A percentile compares a stretch with the other conserved stretches of the same genome.
Evolutionary conservation across 164 flowering plant genomes (phyloP).

Genomic region (Chimonanthus praecox): DNA sequence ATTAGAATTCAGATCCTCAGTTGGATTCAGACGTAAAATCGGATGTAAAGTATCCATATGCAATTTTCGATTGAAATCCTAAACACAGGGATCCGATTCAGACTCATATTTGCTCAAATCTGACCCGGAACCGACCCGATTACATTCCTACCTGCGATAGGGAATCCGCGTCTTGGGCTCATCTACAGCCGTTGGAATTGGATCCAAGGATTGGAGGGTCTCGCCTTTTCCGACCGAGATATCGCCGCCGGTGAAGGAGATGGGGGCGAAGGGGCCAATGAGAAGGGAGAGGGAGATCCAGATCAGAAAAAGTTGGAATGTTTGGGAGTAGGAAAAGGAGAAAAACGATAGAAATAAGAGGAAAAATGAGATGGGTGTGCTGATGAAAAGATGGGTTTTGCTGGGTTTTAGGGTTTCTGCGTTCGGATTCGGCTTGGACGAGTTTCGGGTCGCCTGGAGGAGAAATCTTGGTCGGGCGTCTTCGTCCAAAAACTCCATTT

Average conservation of each 20-base stretch:
- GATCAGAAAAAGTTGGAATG: constrained; percentile 44
- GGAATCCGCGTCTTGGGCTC: constrained; percentile 19
- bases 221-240: constrained; percentile 77
- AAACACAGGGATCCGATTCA: too few relatives aligned
- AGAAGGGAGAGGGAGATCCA: constrained; percentile 78
- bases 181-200: constrained; percentile 12
- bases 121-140: not conserved
- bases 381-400: constrained; percentile 9
- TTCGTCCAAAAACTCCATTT: constrained; percentile 34
- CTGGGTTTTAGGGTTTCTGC: constrained; percentile 12
- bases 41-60: too few relatives aligned
- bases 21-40: too few relatives aligned
- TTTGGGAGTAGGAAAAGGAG: constrained; percentile 36
- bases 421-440: constrained; percentile 6
- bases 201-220: constrained; percentile 26
- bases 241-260: constrained; percentile 72
- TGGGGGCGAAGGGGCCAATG: constrained; percentile 88
- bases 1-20: too few relatives aligned
- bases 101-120: too few relatives aligned
- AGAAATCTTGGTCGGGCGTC: constrained; percentile 24
- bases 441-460: constrained; percentile 14
- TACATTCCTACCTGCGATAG: constrained; percentile 1
- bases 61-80: too few relatives aligned
- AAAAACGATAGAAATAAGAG: constrained; percentile 19
- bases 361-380: constrained; percentile 8